phyloP scores from a whole-genome alignment of 495 filamentous ascomycete species.

The Aspergillus kassunensis region DNA sequence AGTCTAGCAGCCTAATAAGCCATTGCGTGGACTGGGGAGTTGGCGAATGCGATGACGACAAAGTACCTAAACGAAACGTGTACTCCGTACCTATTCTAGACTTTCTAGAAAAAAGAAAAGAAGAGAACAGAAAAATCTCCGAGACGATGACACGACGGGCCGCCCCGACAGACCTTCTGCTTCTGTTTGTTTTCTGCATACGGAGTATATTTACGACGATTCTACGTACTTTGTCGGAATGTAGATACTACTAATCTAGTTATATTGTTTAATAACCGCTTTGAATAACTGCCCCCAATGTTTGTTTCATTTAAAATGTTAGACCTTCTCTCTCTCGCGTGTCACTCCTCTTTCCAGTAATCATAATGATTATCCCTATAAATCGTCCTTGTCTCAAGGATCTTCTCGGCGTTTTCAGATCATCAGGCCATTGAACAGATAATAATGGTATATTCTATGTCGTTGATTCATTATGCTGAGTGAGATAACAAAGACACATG shows the following conservation, averaged over 20 bases:
- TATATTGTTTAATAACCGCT: background rate
- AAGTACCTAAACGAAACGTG: slow-evolving; percentile 1
- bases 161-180: slow-evolving; percentile 10
- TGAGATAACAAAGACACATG: background rate
- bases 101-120: background rate
- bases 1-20: slow-evolving; percentile 1
- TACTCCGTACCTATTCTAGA: slow-evolving; percentile 2
- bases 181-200: no score
- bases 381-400: slow-evolving; percentile 3
- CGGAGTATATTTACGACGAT: no score
- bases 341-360: slow-evolving; percentile 15
- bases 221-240: no score
- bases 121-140: slow-evolving; percentile 10
- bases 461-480: slow-evolving; percentile 6
- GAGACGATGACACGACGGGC: slow-evolving; percentile 7
- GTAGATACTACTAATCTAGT: background rate
- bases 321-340: slow-evolving; percentile 3
- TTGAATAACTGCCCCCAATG: background rate
- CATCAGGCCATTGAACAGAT: background rate
- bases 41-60: slow-evolving; percentile 19
- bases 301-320: slow-evolving; percentile 14
- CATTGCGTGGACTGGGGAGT: slow-evolving; percentile 13
- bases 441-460: background rate
- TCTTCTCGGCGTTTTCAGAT: background rate
- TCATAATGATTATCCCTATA: slow-evolving; percentile 19